Percentiles rank a stretch among this genome's conserved stretches.
Evolutionary conservation across 768 basidiomycete genomes (phyloP).

Genomic region (Suillus paluster): DNA sequence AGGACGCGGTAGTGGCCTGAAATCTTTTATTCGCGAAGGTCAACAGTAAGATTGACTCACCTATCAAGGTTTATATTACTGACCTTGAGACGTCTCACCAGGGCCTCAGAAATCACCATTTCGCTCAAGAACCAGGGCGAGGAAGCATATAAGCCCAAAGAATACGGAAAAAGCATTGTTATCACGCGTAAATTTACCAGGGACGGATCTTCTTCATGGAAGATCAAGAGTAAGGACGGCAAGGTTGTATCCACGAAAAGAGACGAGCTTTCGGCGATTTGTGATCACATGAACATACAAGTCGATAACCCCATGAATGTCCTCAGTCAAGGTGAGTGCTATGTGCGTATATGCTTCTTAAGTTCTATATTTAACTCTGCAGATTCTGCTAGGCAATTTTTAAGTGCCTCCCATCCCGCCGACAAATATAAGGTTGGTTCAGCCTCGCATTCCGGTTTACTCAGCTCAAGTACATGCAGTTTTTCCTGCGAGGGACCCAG

Average conservation of each 20-base stretch:
- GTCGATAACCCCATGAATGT: constrained; percentile 97
- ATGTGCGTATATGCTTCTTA: not conserved
- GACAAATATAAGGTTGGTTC: constrained; percentile 86
- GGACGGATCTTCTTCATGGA: constrained; percentile 80
- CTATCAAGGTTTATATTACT: constrained; percentile 1
- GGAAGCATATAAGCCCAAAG: constrained; percentile 82
- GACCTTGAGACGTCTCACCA: constrained; percentile 30
- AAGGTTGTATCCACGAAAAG: constrained; percentile 74
- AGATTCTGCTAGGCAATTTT: constrained; percentile 64
- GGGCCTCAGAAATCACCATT: constrained; percentile 77
- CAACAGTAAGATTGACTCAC: constrained; percentile 57
- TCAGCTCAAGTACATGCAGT: constrained; percentile 48
- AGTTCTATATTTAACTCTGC: not conserved
- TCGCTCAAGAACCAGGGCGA: constrained; percentile 88
- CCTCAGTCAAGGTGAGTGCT: constrained; percentile 72
- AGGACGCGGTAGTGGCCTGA: constrained; percentile 84
- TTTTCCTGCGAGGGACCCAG: constrained; percentile 94
- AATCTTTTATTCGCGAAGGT: constrained; percentile 85
- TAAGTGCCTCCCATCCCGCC: constrained; percentile 76
- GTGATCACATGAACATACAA: constrained; percentile 95
- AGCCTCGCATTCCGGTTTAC: not conserved
- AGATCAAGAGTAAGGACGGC: constrained; percentile 74
- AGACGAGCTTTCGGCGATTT: constrained; percentile 85
- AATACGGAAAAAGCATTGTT: constrained; percentile 86
- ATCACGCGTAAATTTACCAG: constrained; percentile 82